A percentile compares a stretch with the other conserved stretches of the same genome.
Evolutionary conservation across 176 grass and related monocot species (phyloP).

Genomic region (Paspalum notatum): DNA sequence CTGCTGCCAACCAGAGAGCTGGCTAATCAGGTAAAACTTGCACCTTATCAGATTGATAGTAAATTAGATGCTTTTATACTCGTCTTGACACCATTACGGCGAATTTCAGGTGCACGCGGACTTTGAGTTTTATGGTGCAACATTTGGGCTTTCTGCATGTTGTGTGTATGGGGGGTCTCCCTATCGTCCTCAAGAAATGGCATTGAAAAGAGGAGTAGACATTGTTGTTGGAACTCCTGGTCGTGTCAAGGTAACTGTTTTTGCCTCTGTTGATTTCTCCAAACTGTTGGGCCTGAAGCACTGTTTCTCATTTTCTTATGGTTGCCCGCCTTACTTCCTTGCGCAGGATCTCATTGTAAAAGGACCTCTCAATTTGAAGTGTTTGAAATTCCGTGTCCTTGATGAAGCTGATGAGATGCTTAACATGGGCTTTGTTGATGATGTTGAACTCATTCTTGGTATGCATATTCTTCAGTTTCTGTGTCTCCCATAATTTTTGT

Average conservation of each 20-base stretch:
- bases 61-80: neutral
- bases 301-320: neutral
- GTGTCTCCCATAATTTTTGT: neutral
- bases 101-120: slow-evolving; percentile 73
- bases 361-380: slow-evolving; percentile 69
- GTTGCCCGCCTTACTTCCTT: neutral
- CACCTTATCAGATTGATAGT: neutral
- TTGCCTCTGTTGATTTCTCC: neutral
- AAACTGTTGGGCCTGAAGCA: neutral
- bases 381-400: slow-evolving; percentile 91
- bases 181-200: slow-evolving; percentile 71
- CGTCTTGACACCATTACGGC: slow-evolving; percentile 9
- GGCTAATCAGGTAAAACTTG: slow-evolving; percentile 74
- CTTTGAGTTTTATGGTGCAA: slow-evolving; percentile 77
- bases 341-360: slow-evolving; percentile 77
- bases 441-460: slow-evolving; percentile 98
- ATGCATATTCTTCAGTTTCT: slow-evolving; percentile 17
- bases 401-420: slow-evolving; percentile 99
- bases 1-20: slow-evolving; percentile 93
- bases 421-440: slow-evolving; percentile 97
- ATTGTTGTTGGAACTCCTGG: slow-evolving; percentile 96
- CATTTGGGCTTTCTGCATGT: slow-evolving; percentile 73
- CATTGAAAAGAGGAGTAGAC: slow-evolving; percentile 75
- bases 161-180: slow-evolving; percentile 88
- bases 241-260: slow-evolving; percentile 70